Conservation (phyloP, 2,329 filamentous ascomycete species). For the Beauveria rudraprayagi region DNA sequence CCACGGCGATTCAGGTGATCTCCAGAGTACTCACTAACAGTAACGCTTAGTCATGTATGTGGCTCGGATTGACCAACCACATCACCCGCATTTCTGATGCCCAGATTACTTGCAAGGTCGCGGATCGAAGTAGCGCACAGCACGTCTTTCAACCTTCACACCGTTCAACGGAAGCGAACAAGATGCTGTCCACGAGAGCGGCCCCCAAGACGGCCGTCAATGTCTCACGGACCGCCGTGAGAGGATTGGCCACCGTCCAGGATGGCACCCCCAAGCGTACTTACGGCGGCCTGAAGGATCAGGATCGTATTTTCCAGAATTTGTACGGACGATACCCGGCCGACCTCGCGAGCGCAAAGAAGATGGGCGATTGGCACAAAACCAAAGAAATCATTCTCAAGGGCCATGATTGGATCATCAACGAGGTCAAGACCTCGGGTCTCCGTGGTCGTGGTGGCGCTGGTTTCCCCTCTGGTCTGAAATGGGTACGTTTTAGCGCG, state of each 20-base stretch:
- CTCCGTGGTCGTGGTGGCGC: constrained; percentile 93
- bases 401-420: constrained; percentile 98
- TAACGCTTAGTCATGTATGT: constrained; percentile 21
- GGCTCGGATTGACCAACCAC: constrained; percentile 35
- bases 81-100: constrained; percentile 28
- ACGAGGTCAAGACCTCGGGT: constrained; percentile 93
- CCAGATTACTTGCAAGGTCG: constrained; percentile 21
- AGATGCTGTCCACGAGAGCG: constrained; percentile 39
- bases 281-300: constrained; percentile 85
- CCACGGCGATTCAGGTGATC: background rate
- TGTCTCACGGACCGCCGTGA: constrained; percentile 39
- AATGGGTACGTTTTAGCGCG: constrained; percentile 67
- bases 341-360: constrained; percentile 88
- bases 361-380: constrained; percentile 99
- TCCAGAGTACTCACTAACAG: constrained; percentile 23
- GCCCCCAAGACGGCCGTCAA: constrained; percentile 30
- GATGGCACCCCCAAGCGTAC: constrained; percentile 62
- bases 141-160: constrained; percentile 22
- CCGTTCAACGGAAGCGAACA: constrained; percentile 25
- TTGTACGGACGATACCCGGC: constrained; percentile 88
- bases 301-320: constrained; percentile 99
- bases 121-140: constrained; percentile 30
- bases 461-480: constrained; percentile 94
- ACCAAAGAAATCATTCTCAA: constrained; percentile 97
- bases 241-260: constrained; percentile 75